Conservation (phyloP, 352 stramenopile species). For the Blastocystis sp. region DNA sequence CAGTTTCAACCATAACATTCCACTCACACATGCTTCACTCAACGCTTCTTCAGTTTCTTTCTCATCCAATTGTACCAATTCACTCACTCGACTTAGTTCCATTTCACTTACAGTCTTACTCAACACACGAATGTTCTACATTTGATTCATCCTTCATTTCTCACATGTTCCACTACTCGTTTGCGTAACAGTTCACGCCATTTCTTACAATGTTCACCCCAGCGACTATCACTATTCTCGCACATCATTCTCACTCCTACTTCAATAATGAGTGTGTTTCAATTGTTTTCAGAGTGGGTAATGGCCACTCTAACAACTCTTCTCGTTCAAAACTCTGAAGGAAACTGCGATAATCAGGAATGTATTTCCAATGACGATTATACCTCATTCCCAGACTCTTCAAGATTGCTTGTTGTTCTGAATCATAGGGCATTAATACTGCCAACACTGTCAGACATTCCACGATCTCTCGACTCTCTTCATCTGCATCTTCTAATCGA, state of each 20-base stretch:
- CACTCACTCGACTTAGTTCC: background rate
- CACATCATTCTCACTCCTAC: background rate
- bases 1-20: slow-evolving; percentile 35
- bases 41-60: slow-evolving; percentile 24
- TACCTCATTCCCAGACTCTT: background rate
- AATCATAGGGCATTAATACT: slow-evolving; percentile 18
- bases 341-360: slow-evolving; percentile 23
- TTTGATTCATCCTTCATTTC: background rate
- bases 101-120: background rate
- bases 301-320: slow-evolving; percentile 8
- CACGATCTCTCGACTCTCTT: background rate
- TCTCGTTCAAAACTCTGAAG: slow-evolving; percentile 4
- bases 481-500: slow-evolving; percentile 37
- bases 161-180: slow-evolving; percentile 42
- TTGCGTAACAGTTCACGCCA: slow-evolving; percentile 22
- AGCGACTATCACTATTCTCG: background rate
- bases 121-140: slow-evolving; percentile 55
- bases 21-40: background rate
- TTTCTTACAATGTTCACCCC: background rate
- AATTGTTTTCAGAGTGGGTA: background rate
- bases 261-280: background rate
- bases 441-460: background rate
- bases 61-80: slow-evolving; percentile 36
- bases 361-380: slow-evolving; percentile 39
- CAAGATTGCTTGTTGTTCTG: slow-evolving; percentile 13